Base-by-base conservation (phyloP, 2,329 filamentous ascomycete genomes). In the Westerdykella aurantiaca region DNA sequence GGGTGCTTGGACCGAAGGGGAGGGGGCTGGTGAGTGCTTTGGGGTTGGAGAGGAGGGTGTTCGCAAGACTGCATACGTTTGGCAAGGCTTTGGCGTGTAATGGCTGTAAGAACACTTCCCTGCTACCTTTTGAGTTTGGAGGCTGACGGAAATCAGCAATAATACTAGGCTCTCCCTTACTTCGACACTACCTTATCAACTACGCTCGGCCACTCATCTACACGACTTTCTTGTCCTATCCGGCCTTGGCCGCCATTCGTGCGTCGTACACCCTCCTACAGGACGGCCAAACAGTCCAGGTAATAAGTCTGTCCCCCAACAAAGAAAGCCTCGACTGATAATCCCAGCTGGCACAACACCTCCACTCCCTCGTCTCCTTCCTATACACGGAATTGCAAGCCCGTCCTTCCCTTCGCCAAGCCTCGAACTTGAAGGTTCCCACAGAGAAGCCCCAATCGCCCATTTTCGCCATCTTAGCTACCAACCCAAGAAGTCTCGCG, bases 71-170 rank as follows among this genome's bases (percentile, higher is more conserved):
- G 11, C 75, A 83, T 44, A 84, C 81, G 0, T 85, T 85, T 63
- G 82, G 82, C 1, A 86, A 86, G 57, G 80, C 82, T 1, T 68
- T 85, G 68, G 76, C 79, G 10, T 82, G 80, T 50, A 80, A 83
- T 46, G 86, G 86, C 57, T 84, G 84, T 86, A 66, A 56, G 75
- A 31, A 13, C n/a, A 2, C 25, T 42, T 31, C 38, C 11, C 10
- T 6, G 17, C 10, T 29, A 38, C 14, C 9, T n/a, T 33, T 38
- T 4, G n/a, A 40, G 13, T 38, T 44, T 5, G 42, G 29, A 14
- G 6, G 4, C 37, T 45, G 31, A 46, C 41, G 29, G 31, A 9
- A 38, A 9, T 16, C 35, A 60, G 62, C 64, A 2, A 61, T 67
- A 5, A 46, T 67, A 23, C 56, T 68, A 7, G 58, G 60, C 18